Percentiles rank a stretch among this genome's conserved stretches.
Conservation (phyloP, 352 stramenopile species). For the Pythium biforme region DNA sequence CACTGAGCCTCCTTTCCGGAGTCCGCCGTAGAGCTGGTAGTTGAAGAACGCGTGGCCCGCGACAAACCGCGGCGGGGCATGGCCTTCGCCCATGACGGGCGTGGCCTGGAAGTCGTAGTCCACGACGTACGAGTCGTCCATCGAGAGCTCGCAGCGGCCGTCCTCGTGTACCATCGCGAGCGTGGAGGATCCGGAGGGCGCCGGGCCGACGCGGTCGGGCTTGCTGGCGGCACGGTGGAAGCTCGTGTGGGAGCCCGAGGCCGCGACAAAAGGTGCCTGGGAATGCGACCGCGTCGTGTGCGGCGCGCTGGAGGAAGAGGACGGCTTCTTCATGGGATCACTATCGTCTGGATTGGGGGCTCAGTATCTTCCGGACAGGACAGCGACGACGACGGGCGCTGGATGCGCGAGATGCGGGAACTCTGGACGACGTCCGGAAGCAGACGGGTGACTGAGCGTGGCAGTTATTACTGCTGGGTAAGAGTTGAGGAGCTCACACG, state of each 20-base stretch:
- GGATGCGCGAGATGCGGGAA: no score
- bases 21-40: conserved; percentile 29
- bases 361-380: neutral
- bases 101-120: conserved; percentile 20
- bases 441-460: neutral
- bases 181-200: neutral
- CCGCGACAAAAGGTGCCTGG: conserved; percentile 14
- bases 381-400: neutral
- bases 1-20: conserved; percentile 27
- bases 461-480: neutral
- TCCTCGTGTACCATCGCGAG: conserved; percentile 24
- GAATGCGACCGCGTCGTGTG: conserved; percentile 10
- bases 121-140: conserved; percentile 14
- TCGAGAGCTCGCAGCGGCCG: conserved; percentile 21
- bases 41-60: conserved; percentile 35
- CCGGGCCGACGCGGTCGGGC: neutral
- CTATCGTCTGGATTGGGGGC: neutral
- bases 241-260: conserved; percentile 20
- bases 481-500: neutral
- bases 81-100: conserved; percentile 14
- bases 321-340: conserved; percentile 12
- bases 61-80: conserved; percentile 17
- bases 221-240: conserved; percentile 8
- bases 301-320: neutral
- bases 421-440: neutral